Evolutionary conservation across 2,329 filamentous ascomycete genomes (phyloP), one percentile per base, ranked within the genome.

Genomic region (Sporothrix variecibatus): DNA sequence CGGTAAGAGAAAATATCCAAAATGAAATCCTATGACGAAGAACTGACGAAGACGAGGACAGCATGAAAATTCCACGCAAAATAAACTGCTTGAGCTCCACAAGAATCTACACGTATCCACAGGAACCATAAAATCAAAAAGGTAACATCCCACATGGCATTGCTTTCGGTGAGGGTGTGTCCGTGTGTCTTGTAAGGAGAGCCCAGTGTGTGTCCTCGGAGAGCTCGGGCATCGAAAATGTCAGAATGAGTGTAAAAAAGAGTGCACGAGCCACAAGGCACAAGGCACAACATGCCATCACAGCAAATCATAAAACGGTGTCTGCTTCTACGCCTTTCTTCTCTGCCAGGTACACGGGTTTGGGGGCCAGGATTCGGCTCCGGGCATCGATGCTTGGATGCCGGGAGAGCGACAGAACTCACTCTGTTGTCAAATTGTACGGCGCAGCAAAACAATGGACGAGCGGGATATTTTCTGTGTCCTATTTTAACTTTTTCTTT

Each of bases 271-370:
- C 62, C 62, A 67, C 15, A 67, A 46, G 4, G 38, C 34, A 23
- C 17, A 26, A 23, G 43, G 12, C 12, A 46, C 12, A 9, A 3
- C 20, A 23, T 23, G n/a, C 20, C n/a, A 53, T 7, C 20, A 8
- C 8, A 53, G 20, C 6, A 23, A 53, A 23, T 53, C 23, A 53
- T 7, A 53, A 23, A 23, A 23, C 23, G 2, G 49, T n/a, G 20
- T 23, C 23, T 53, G 2, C 23, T 53, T 53, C 23, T 11, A 4
- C 20, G n/a, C 23, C 11, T 40, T 23, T 40, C 34, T 67, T 40
- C 58, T 67, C 62, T 46, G 62, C 62, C 62, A 67, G 62, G 62
- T 67, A 67, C 62, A 46, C 62, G 62, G 62, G 62, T 46, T 64
- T n/a, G 62, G 62, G 62, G 62, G 23, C 62, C 40, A 67, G 12